Percentiles rank a stretch among this genome's conserved stretches.
phyloP scores from a whole-genome alignment of 257 asterid genomes.

The Petunia axillaris region DNA sequence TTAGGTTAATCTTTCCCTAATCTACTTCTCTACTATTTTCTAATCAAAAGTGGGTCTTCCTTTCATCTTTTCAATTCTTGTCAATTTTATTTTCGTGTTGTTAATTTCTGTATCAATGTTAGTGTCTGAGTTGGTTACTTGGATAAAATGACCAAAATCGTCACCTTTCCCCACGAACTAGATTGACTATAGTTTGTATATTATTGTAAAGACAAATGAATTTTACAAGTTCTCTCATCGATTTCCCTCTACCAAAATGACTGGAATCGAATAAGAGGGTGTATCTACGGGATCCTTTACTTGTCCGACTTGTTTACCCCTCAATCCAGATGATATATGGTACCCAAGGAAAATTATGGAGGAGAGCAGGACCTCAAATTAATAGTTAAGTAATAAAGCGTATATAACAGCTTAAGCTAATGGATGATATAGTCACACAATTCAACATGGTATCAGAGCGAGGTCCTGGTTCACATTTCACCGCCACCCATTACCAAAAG shows the following conservation, averaged over 20 bases:
- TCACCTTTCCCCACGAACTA: conserved; percentile 50
- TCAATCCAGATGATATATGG: conserved; percentile 46
- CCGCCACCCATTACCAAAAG: too few relatives aligned
- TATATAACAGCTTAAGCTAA: conserved; percentile 16
- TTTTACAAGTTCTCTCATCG: conserved; percentile 61
- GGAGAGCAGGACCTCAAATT: not conserved
- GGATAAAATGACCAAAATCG: conserved; percentile 55
- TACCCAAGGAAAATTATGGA: conserved; percentile 41
- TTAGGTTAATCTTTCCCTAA: too few relatives aligned
- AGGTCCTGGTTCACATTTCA: not conserved
- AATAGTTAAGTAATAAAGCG: too few relatives aligned
- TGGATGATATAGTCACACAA: conserved; percentile 19
- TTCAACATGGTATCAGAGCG: not conserved
- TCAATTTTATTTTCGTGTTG: too few relatives aligned
- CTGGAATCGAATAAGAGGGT: conserved; percentile 59
- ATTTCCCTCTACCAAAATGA: conserved; percentile 52
- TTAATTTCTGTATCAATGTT: too few relatives aligned
- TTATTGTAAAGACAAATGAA: conserved; percentile 45
- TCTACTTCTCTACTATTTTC: too few relatives aligned
- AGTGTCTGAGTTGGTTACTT: too few relatives aligned
- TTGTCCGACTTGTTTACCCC: conserved; percentile 70
- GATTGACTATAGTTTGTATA: conserved; percentile 25
- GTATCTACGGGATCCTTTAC: conserved; percentile 72
- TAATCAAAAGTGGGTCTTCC: too few relatives aligned
- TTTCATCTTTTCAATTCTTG: too few relatives aligned